phyloP scores from a whole-genome alignment of 345 rosid genomes.

The Trapa incisa region DNA sequence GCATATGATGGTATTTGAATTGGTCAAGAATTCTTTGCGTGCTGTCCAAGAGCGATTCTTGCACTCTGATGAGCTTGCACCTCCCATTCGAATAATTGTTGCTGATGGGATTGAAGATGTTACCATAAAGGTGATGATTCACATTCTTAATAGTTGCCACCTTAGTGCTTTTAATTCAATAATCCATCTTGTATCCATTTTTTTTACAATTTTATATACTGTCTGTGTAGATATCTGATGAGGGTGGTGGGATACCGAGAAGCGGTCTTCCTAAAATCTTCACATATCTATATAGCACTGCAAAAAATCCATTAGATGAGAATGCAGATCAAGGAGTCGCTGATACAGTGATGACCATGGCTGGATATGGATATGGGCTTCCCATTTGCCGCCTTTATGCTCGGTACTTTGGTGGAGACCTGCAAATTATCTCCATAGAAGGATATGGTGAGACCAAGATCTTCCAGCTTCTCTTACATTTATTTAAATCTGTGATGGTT shows the following conservation, averaged over 20 bases:
- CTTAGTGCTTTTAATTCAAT: not conserved
- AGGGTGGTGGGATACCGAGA: conserved; percentile 95
- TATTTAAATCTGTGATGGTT: not conserved
- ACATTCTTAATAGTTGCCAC: not conserved
- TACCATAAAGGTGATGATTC: conserved; percentile 58
- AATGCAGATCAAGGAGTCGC: conserved; percentile 43
- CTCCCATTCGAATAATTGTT: conserved; percentile 70
- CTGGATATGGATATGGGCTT: conserved; percentile 90
- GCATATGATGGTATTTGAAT: conserved; percentile 90
- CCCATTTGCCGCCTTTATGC: conserved; percentile 97
- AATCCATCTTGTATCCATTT: not conserved
- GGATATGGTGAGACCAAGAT: conserved; percentile 72
- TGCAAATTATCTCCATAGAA: conserved; percentile 94
- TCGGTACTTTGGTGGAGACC: conserved; percentile 90
- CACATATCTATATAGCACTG: conserved; percentile 94
- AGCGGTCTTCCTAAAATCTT: conserved; percentile 96
- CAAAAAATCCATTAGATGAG: conserved; percentile 77
- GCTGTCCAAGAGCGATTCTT: conserved; percentile 78
- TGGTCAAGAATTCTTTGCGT: conserved; percentile 90
- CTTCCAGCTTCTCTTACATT: not conserved
- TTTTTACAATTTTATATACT: not conserved
- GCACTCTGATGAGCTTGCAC: conserved; percentile 72
- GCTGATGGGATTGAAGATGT: conserved; percentile 98
- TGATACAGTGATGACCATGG: conserved; percentile 74
- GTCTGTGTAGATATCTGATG: conserved; percentile 61